phyloP scores from a whole-genome alignment of 2,329 filamentous ascomycete species.

The Aspergillus oerlinghausenensis region DNA sequence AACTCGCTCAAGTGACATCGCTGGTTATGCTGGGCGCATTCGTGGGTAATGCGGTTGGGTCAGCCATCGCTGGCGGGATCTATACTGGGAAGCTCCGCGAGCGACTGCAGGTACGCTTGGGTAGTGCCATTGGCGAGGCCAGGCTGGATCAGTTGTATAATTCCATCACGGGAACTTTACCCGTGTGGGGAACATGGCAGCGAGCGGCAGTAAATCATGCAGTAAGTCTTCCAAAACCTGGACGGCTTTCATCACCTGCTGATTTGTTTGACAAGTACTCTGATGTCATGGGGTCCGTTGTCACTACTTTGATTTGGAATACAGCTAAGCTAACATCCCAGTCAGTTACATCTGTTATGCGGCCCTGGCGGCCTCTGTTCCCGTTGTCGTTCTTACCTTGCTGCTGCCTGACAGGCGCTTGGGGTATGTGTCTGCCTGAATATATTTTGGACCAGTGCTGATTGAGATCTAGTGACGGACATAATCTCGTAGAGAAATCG shows the following conservation, averaged over 20 bases:
- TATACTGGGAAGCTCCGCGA: conserved; percentile 46
- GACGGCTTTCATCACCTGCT: neutral
- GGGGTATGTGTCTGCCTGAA: conserved; percentile 12
- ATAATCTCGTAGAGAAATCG: conserved; percentile 16
- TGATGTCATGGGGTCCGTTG: conserved; percentile 24
- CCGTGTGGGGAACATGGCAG: conserved; percentile 39
- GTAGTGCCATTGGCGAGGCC: conserved; percentile 22
- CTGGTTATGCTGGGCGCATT: conserved; percentile 43
- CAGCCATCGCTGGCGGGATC: conserved; percentile 46
- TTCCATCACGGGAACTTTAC: conserved; percentile 42
- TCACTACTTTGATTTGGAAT: neutral
- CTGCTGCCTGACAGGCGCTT: conserved; percentile 25
- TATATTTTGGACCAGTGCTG: neutral
- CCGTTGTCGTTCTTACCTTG: conserved; percentile 22
- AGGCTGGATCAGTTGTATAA: conserved; percentile 40
- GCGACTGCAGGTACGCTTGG: conserved; percentile 35
- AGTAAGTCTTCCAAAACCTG: conserved; percentile 11
- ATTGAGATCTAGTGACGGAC: conserved; percentile 12
- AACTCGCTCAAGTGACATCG: conserved; percentile 48
- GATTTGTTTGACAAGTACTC: conserved; percentile 19
- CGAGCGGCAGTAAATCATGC: conserved; percentile 42
- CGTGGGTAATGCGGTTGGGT: conserved; percentile 32
- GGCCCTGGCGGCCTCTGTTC: conserved; percentile 24
- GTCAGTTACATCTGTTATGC: conserved; percentile 27
- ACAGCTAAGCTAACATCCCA: conserved; percentile 2